These are phyloP conservation scores for Phalaenopsis hybrid DNA, from an alignment of 116 monocot genomes.

Conservation along the genomic window DNA sequence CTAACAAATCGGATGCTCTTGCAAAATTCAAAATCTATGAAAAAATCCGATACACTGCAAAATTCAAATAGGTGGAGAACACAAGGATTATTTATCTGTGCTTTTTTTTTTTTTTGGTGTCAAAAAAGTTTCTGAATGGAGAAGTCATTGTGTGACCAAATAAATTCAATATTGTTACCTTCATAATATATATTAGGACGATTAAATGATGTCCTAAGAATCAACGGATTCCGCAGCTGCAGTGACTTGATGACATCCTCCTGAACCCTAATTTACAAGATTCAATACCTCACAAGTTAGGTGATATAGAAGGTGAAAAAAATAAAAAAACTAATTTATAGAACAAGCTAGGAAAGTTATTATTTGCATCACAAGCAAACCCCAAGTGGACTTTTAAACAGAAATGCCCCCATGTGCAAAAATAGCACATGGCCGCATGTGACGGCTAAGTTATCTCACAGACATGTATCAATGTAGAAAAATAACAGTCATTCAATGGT, in stretches of 20 bases:
- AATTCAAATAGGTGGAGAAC: too few relatives aligned
- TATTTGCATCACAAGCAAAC: neutral
- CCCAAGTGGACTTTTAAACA: neutral
- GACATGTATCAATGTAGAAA: neutral
- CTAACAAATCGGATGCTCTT: too few relatives aligned
- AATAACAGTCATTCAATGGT: neutral
- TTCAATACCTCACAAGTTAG: neutral
- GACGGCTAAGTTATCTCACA: neutral
- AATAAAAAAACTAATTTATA: neutral
- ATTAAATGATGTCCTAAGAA: conserved; percentile 85
- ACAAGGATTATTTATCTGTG: neutral
- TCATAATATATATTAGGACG: conserved; percentile 97
- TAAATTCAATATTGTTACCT: conserved; percentile 42
- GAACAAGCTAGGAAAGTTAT: neutral
- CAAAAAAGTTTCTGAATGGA: neutral
- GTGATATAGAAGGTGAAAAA: neutral
- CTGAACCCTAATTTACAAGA: conserved; percentile 64
- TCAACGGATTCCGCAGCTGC: conserved; percentile 47
- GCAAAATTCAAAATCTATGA: too few relatives aligned
- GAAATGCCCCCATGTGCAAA: neutral
- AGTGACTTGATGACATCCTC: conserved; percentile 83
- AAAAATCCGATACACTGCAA: too few relatives aligned
- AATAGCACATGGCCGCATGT: neutral
- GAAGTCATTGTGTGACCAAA: neutral
- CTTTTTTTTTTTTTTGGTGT: neutral